Evolutionary conservation across 768 basidiomycete genomes (phyloP).

Genomic region (Mrakia gelida): DNA sequence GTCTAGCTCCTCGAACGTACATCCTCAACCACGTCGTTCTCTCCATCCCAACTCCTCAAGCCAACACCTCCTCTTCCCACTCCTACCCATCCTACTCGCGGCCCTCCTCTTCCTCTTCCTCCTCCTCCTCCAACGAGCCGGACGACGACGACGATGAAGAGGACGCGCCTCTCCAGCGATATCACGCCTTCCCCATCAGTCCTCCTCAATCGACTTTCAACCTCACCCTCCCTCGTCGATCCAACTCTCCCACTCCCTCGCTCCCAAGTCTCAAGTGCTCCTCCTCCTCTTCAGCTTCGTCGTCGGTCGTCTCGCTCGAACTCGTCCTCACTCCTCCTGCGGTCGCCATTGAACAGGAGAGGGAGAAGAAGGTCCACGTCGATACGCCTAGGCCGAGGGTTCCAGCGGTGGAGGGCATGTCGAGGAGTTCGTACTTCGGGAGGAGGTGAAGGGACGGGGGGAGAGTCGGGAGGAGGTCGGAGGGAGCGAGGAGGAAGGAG

Average conservation of each 20-base stretch:
- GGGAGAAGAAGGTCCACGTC: background rate
- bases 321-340: too few species aligned
- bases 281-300: background rate
- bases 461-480: too few species aligned
- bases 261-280: background rate
- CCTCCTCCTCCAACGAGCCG: background rate
- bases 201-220: background rate
- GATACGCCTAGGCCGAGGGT: background rate
- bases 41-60: background rate
- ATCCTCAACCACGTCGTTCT: background rate
- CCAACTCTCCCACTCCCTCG: too few species aligned
- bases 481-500: too few species aligned
- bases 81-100: background rate
- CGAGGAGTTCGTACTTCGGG: background rate
- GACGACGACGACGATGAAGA: background rate
- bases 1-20: background rate
- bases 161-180: background rate
- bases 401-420: background rate
- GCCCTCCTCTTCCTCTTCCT: background rate
- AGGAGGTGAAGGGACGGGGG: background rate
- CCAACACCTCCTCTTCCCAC: background rate
- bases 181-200: background rate
- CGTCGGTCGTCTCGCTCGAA: too few species aligned
- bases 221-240: conserved; percentile 5
- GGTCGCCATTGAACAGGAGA: background rate